A percentile compares a stretch with the other conserved stretches of the same genome.
Conservation (phyloP, 768 basidiomycete genomes). For the Boletus sp. region DNA sequence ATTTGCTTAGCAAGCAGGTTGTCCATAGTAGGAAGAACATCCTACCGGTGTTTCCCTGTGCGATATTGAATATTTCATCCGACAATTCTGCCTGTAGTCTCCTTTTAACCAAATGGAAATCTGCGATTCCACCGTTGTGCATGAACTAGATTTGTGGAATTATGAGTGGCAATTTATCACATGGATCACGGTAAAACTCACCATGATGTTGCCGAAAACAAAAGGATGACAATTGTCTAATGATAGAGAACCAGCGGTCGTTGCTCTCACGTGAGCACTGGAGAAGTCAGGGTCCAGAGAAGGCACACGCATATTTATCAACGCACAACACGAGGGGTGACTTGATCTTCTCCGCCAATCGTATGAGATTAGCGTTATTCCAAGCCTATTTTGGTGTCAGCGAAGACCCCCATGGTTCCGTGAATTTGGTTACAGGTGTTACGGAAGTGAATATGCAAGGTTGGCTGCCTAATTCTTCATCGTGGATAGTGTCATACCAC, state of each 20-base stretch:
- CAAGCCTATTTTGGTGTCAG: slow-evolving; percentile 64
- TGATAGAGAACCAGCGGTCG: slow-evolving; percentile 88
- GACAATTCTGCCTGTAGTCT: slow-evolving; percentile 69
- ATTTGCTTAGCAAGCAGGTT: neutral
- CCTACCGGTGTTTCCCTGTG: slow-evolving; percentile 89
- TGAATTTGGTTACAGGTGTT: slow-evolving; percentile 62
- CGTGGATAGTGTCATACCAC: slow-evolving; percentile 89
- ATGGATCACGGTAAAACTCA: slow-evolving; percentile 28
- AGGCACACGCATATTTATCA: neutral
- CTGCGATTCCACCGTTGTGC: slow-evolving; percentile 94
- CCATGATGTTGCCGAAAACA: slow-evolving; percentile 89
- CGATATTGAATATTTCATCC: slow-evolving; percentile 82
- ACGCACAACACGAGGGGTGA: slow-evolving; percentile 91
- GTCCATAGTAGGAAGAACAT: neutral
- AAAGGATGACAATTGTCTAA: slow-evolving; percentile 96
- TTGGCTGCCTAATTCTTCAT: slow-evolving; percentile 78
- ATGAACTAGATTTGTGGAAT: slow-evolving; percentile 62
- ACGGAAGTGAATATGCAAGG: slow-evolving; percentile 97
- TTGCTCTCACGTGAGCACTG: slow-evolving; percentile 90
- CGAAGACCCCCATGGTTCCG: neutral
- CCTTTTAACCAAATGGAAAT: slow-evolving; percentile 79
- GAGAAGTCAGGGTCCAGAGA: slow-evolving; percentile 3
- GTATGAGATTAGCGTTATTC: slow-evolving; percentile 92
- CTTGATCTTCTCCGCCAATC: slow-evolving; percentile 95
- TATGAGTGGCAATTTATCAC: neutral